phyloP scores from a whole-genome alignment of 352 stramenopile species.

The Phytophthora hibernalis region DNA sequence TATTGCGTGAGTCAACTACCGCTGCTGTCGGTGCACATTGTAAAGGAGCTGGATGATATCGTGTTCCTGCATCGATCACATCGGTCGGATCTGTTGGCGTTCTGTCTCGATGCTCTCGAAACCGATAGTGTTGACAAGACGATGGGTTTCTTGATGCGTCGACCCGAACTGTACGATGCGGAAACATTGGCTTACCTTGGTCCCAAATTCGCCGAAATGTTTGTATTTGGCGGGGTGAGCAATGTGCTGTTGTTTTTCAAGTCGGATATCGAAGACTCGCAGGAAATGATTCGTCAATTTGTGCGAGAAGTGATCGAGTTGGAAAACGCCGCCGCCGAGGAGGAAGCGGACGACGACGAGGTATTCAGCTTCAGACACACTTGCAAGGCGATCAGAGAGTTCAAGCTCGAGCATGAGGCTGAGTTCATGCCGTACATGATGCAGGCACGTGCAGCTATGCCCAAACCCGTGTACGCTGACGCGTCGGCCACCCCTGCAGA shows the following conservation, averaged over 20 bases:
- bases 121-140: conserved; percentile 75
- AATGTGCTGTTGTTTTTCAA: conserved; percentile 74
- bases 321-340: conserved; percentile 43
- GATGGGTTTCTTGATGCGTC: conserved; percentile 64
- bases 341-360: conserved; percentile 40
- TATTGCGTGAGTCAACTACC: conserved; percentile 67
- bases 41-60: conserved; percentile 76
- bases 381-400: conserved; percentile 60
- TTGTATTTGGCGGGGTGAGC: conserved; percentile 50
- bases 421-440: conserved; percentile 76
- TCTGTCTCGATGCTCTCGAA: conserved; percentile 66
- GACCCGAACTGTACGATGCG: conserved; percentile 56
- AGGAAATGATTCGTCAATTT: conserved; percentile 64
- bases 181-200: conserved; percentile 50
- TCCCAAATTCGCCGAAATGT: conserved; percentile 73
- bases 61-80: conserved; percentile 58
- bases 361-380: conserved; percentile 39
- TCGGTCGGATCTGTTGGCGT: conserved; percentile 52
- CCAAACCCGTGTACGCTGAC: conserved; percentile 37
- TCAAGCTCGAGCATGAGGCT: conserved; percentile 68
- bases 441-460: conserved; percentile 36
- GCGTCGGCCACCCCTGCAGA: conserved; percentile 38
- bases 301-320: conserved; percentile 74
- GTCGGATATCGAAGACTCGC: conserved; percentile 50
- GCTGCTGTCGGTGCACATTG: conserved; percentile 69